Evolutionary conservation across 768 basidiomycete species (phyloP).

Genomic region (Tubosaeta sp.): DNA sequence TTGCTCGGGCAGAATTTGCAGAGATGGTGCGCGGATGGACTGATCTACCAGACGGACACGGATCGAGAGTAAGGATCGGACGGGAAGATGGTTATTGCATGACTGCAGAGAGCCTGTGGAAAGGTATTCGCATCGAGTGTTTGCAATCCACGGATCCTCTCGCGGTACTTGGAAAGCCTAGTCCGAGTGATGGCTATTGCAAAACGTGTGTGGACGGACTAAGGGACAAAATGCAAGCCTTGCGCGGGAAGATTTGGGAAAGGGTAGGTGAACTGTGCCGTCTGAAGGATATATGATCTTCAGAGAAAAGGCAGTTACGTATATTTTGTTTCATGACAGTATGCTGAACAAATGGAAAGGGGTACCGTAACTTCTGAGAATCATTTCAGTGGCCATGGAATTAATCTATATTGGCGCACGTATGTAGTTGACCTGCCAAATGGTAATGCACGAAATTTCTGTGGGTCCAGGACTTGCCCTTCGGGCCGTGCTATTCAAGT

Average conservation of each 20-base stretch:
- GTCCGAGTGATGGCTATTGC: background rate
- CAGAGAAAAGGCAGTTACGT: too few relatives aligned
- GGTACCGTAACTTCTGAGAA: too few relatives aligned
- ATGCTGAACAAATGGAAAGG: too few relatives aligned
- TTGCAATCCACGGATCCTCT: slow-evolving; percentile 6
- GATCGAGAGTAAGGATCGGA: background rate
- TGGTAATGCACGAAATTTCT: too few relatives aligned
- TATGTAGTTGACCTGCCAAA: too few relatives aligned
- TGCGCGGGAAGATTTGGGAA: slow-evolving; percentile 3
- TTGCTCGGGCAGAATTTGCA: slow-evolving; percentile 6
- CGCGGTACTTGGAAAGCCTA: background rate
- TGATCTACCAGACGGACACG: background rate
- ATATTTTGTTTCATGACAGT: too few relatives aligned
- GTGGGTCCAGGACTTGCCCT: too few relatives aligned
- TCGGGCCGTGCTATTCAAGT: too few relatives aligned
- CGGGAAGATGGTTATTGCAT: background rate
- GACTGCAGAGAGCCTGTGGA: background rate
- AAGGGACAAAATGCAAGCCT: background rate
- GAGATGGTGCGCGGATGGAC: background rate
- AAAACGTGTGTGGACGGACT: background rate
- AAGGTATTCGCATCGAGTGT: background rate
- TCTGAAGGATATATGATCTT: background rate
- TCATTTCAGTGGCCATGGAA: too few relatives aligned
- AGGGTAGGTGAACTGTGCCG: slow-evolving; percentile 4
- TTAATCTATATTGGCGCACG: too few relatives aligned